Evolutionary conservation across 768 basidiomycete genomes (phyloP).

Genomic region (Tylopilus sp.): DNA sequence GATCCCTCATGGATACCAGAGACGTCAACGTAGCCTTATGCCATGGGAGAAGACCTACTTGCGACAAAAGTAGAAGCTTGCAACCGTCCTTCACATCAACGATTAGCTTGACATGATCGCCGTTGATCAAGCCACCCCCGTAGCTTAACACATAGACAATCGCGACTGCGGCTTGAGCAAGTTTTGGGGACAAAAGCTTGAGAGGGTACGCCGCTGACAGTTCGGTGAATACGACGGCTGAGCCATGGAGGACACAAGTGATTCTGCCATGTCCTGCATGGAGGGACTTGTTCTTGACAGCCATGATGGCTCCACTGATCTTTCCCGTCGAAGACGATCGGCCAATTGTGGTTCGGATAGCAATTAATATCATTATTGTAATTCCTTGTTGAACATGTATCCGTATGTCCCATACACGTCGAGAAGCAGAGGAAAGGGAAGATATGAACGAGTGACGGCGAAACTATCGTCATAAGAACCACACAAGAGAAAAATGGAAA

Average conservation of each 20-base stretch:
- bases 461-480: constrained; percentile 28
- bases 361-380: constrained; percentile 23
- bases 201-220: constrained; percentile 82
- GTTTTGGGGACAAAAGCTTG: constrained; percentile 77
- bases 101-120: constrained; percentile 67
- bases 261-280: constrained; percentile 56
- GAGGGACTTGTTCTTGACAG: constrained; percentile 4
- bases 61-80: constrained; percentile 74
- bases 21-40: constrained; percentile 3
- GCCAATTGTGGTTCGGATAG: background rate
- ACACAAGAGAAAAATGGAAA: constrained; percentile 25
- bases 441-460: constrained; percentile 19
- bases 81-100: constrained; percentile 56
- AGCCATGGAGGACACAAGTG: constrained; percentile 48
- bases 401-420: constrained; percentile 38
- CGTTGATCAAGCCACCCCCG: constrained; percentile 88
- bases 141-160: constrained; percentile 81
- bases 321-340: background rate
- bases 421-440: constrained; percentile 21
- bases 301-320: background rate
- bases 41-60: constrained; percentile 46
- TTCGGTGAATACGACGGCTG: constrained; percentile 63
- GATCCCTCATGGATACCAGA: constrained; percentile 55
- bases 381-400: constrained; percentile 30
- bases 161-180: constrained; percentile 48